Conservation (phyloP, 176 grass and related monocot species). For the Carex kokanica region DNA sequence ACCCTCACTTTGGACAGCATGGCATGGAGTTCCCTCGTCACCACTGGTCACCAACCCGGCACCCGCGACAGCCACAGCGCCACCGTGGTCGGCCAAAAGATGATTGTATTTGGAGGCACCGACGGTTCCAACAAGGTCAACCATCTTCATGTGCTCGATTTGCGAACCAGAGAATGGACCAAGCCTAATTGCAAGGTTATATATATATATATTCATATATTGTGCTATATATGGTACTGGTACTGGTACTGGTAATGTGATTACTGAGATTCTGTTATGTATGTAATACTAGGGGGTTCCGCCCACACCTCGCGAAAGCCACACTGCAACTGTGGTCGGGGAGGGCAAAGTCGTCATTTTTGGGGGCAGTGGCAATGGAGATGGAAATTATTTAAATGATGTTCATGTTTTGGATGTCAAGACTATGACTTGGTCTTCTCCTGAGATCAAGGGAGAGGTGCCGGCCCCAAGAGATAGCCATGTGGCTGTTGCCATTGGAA, state of each 20-base stretch:
- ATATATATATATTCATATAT: no score
- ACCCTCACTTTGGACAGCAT: conserved; percentile 77
- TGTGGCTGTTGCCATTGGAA: conserved; percentile 51
- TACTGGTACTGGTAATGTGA: neutral
- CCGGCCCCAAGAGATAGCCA: conserved; percentile 93
- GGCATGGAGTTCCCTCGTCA: conserved; percentile 69
- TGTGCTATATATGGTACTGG: neutral
- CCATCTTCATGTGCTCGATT: conserved; percentile 74
- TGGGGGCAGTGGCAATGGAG: conserved; percentile 86
- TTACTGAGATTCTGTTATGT: neutral
- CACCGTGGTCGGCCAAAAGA: conserved; percentile 60
- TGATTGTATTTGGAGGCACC: conserved; percentile 87
- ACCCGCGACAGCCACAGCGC: conserved; percentile 83
- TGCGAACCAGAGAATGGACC: conserved; percentile 75
- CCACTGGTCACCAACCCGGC: conserved; percentile 70
- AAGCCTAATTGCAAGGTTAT: conserved; percentile 44
- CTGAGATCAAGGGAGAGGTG: conserved; percentile 45
- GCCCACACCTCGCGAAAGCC: conserved; percentile 78
- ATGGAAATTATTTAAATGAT: conserved; percentile 92
- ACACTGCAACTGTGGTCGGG: conserved; percentile 52
- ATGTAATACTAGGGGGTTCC: conserved; percentile 30
- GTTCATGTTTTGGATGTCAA: conserved; percentile 70
- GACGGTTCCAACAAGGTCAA: conserved; percentile 91
- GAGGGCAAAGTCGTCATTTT: conserved; percentile 67
- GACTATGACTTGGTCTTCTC: conserved; percentile 75